A percentile compares a stretch with the other conserved stretches of the same genome.
Conservation (phyloP, 805 yeast species). For the Monosporozyma solicola region DNA sequence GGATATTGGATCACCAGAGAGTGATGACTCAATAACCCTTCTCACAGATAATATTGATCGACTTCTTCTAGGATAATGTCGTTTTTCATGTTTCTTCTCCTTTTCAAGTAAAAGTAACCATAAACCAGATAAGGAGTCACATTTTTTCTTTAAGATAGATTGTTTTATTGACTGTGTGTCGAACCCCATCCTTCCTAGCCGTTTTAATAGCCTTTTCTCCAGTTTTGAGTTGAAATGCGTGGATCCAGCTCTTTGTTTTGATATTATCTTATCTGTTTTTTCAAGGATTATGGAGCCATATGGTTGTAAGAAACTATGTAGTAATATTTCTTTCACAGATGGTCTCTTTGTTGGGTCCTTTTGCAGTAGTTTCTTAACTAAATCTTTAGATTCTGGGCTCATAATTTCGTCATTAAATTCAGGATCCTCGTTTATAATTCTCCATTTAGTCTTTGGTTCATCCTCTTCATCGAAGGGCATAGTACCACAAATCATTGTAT, state of each 20-base stretch:
- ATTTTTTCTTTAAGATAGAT: slow-evolving; percentile 47
- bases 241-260: slow-evolving; percentile 28
- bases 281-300: slow-evolving; percentile 37
- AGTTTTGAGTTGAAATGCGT: slow-evolving; percentile 47
- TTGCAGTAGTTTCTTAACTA: slow-evolving; percentile 46
- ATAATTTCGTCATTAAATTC: slow-evolving; percentile 36
- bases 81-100: slow-evolving; percentile 28
- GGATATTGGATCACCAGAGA: neutral
- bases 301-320: slow-evolving; percentile 41
- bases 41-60: slow-evolving; percentile 28
- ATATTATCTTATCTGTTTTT: slow-evolving; percentile 31
- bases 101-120: slow-evolving; percentile 60
- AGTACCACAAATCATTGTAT: slow-evolving; percentile 72
- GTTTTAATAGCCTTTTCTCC: slow-evolving; percentile 56
- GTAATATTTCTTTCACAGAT: slow-evolving; percentile 40
- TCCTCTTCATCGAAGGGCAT: slow-evolving; percentile 90
- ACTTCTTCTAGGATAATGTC: slow-evolving; percentile 29
- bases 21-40: slow-evolving; percentile 22
- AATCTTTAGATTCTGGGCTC: slow-evolving; percentile 40
- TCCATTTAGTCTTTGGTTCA: slow-evolving; percentile 48
- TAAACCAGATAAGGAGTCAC: slow-evolving; percentile 66
- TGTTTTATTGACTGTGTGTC: slow-evolving; percentile 51
- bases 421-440: slow-evolving; percentile 62
- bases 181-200: slow-evolving; percentile 51
- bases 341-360: slow-evolving; percentile 67